These are phyloP conservation scores for Gillenia trifoliata DNA, from an alignment of 306 rosid species.

Conservation along the genomic window DNA sequence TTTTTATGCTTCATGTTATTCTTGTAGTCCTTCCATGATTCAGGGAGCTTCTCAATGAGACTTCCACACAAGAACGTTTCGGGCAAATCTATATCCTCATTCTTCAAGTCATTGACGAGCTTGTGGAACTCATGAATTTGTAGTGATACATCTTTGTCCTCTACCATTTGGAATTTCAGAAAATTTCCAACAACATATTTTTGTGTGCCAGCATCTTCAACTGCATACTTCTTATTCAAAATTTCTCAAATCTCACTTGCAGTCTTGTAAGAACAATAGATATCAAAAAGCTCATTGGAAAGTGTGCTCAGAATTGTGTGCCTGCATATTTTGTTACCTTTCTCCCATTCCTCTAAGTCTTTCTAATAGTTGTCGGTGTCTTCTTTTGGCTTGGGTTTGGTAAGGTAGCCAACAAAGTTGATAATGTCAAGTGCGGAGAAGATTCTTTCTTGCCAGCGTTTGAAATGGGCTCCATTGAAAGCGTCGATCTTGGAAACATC, in stretches of 20 bases:
- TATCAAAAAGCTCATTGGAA: background rate
- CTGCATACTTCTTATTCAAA: background rate
- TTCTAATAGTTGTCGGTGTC: background rate
- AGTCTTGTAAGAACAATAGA: background rate
- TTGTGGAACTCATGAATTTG: background rate
- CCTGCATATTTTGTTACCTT: background rate
- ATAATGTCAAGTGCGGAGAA: background rate
- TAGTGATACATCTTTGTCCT: background rate
- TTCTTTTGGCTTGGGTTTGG: background rate
- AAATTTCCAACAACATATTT: background rate
- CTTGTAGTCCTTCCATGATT: constrained; percentile 3
- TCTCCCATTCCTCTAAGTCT: background rate
- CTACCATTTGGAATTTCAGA: background rate
- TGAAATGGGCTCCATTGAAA: background rate
- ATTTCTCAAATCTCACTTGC: background rate
- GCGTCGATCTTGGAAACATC: background rate
- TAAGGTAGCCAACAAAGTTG: background rate
- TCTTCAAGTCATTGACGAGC: background rate
- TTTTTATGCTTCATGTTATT: background rate
- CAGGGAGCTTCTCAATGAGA: background rate
- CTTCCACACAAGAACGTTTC: background rate
- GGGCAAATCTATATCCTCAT: background rate
- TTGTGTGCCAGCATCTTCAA: background rate
- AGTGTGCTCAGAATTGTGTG: background rate
- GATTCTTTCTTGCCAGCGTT: background rate